Base-by-base conservation (phyloP, 2,329 filamentous ascomycete species). In the Lizonia empirigonia region DNA sequence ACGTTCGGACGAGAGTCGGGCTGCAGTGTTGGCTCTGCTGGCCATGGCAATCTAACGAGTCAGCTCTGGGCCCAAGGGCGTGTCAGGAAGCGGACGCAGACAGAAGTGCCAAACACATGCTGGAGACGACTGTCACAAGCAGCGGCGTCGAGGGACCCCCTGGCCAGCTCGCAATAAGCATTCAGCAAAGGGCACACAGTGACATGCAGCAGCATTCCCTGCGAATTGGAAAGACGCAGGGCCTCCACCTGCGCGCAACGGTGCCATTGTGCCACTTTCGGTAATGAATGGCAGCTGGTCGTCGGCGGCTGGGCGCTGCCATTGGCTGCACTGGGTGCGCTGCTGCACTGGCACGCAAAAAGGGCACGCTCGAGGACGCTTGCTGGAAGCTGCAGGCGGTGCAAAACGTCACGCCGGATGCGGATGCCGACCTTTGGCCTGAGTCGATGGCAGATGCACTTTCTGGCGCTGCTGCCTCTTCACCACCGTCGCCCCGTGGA, bases 401-500 rank as follows among this genome's bases (percentile, higher is more conserved):
- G 32, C 38, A 32, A 33, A 38, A 42, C 38, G 13, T 39, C 46
- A 37, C 27, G 46, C 33, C 38, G 33, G 42, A 52, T 52, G 49
- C 49, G 49, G 49, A 38, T 47, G 49, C 49, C 49, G 49, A 40
- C 10, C 10, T 35, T n/a, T 34, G 44, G 44, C 44, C 44, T 40
- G 38, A 47, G 9, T 16, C 27, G 29, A 24, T 26, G 42, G 42
- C 44, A 37, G 49, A 44, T 34, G 50, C 44, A 35, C 19, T 10
- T 10, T 4, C 22, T 12, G 13, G 1, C 13, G 20, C 22, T 39
- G 22, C 23, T 40, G 37, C 37, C 48, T 53, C 54, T 52, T 59
- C 53, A 60, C 53, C 52, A 53, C 58, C 50, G 58, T 58, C 58
- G 51, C 44, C 54, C 33, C 30, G 44, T 33, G 35, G 26, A 47